Evolutionary conservation across 495 filamentous ascomycete species (phyloP), one percentile per base, ranked within the genome.

Genomic region (Poronia punctata): DNA sequence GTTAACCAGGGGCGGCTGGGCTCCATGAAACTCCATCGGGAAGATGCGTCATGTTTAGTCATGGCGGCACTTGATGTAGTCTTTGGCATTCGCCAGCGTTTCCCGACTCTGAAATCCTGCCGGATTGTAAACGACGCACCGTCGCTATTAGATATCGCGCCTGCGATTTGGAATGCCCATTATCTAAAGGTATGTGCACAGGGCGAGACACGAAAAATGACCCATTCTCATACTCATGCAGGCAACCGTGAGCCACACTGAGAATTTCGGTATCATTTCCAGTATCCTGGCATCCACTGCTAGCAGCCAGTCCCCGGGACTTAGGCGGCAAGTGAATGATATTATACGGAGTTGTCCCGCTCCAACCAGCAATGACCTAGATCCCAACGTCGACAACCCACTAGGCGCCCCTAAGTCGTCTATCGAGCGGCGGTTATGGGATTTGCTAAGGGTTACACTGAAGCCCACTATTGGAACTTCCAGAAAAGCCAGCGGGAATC

Each of bases 131-230:
- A 14, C 5, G 7, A 22, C 15, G 42, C 31, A 4, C 59, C 57
- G 2, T 53, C 66, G 4, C 34, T 71, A n/a, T 55, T 68, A 2
- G 60, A 65, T 5, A 46, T 71, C 28, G 67, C 67, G 5, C 67
- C 67, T 15, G 54, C 60, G 34, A 61, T 69, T 4, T 71, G 66
- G 65, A 65, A 71, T 35, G 52, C 61, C 19, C 56, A 44, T 4
- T 68, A 71, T 43, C 54, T 66, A 3, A 53, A 62, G 54, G 67
- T 59, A 41, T 45, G 0, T 20, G 25, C n/a, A 19, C 14, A 10
- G 24, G 9, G n/a, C 35, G 7, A 5, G 7, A 30, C 0, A n/a
- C 6, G 7, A 15, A 31, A 4, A 5, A 25, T 12, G 12, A 33
- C 15, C 49, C 48, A 39, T 41, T 43, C 17, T 32, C 30, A 40